These are phyloP conservation scores for Aspergillus udagawae DNA, from an alignment of 2,329 filamentous ascomycete genomes.

Conservation along the genomic window DNA sequence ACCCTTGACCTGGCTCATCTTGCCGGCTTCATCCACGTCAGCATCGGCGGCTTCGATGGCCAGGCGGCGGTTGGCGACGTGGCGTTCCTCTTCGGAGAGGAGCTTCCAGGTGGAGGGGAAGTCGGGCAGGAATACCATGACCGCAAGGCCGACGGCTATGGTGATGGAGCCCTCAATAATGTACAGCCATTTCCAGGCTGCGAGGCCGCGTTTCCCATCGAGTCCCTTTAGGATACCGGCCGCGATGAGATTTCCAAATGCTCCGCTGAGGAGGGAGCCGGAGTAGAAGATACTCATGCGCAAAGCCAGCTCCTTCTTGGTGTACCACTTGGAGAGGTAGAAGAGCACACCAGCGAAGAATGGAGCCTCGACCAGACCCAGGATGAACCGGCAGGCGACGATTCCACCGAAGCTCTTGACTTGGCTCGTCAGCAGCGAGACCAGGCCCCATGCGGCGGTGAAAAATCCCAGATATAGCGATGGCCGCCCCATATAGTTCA, in stretches of 20 bases:
- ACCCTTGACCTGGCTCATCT: constrained; percentile 47
- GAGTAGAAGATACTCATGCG: constrained; percentile 53
- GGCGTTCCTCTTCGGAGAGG: constrained; percentile 43
- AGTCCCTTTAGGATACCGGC: constrained; percentile 47
- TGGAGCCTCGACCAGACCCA: constrained; percentile 45
- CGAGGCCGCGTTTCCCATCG: constrained; percentile 29
- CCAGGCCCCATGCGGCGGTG: constrained; percentile 43
- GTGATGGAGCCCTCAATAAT: constrained; percentile 39
- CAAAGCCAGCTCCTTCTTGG: constrained; percentile 48
- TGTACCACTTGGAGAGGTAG: constrained; percentile 51
- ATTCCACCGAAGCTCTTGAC: constrained; percentile 41
- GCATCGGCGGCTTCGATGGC: constrained; percentile 50
- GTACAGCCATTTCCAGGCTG: constrained; percentile 40
- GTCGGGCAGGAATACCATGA: constrained; percentile 35
- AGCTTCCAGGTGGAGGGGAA: constrained; percentile 45
- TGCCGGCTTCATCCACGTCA: constrained; percentile 47
- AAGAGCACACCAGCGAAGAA: constrained; percentile 47
- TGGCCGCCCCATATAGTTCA: constrained; percentile 41
- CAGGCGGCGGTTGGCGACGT: constrained; percentile 46
- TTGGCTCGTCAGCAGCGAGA: constrained; percentile 43
- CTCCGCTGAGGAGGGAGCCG: constrained; percentile 47
- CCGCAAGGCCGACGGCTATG: constrained; percentile 29
- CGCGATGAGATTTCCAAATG: constrained; percentile 53
- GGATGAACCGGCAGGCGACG: constrained; percentile 44
- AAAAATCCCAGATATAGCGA: constrained; percentile 45